Evolutionary conservation across 257 asterid genomes (phyloP), one percentile per base, ranked within the genome.

Genomic region (Jacaranda copaia): DNA sequence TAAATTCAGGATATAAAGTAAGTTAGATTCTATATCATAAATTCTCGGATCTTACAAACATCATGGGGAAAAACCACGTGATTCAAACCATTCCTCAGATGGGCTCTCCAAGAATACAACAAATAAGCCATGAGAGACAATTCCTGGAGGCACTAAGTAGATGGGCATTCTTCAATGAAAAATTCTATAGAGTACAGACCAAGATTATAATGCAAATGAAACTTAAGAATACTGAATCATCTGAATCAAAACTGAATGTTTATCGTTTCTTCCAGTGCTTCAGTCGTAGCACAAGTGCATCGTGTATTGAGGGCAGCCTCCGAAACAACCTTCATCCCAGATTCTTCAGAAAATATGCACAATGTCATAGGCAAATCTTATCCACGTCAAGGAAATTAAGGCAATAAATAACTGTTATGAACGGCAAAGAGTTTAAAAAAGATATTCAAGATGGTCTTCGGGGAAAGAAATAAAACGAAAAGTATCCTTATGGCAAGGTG

Each of bases 301-400:
- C 53, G 35, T 19, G 49, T 74, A 42, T 61, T 36, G 71, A 60
- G 15, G 55, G 43, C 60, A 16, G 79, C 77, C 79, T 68, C 82
- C 14, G 15, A 16, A 68, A 62, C 49, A 76, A 64, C 16, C 72
- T 36, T 18, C 67, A 62, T 8, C 25, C 57, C 13, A 12, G 71
- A 52, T 76, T 79, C 89, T 82, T 94, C 88, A 94, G 89, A 94
- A 94, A 69, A 94, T 94, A 79, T 94, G 98, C 80, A 94, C 96
- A 19, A 92, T 82, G 81, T 94, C 99, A n/a, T 94, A 92, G 0
- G 99, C 97, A 81, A 94, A 92, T 89, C 98, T 94, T 75, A 69
- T 68, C 19, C 49, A 69, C 36, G 94, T 94, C 81, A 94, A 92
- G 97, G 96, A 80, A 84, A 70, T 25, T 25, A 25, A 19, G 7